Base-by-base conservation (phyloP, 2,329 filamentous ascomycete species). In the Venturia carpophila region DNA sequence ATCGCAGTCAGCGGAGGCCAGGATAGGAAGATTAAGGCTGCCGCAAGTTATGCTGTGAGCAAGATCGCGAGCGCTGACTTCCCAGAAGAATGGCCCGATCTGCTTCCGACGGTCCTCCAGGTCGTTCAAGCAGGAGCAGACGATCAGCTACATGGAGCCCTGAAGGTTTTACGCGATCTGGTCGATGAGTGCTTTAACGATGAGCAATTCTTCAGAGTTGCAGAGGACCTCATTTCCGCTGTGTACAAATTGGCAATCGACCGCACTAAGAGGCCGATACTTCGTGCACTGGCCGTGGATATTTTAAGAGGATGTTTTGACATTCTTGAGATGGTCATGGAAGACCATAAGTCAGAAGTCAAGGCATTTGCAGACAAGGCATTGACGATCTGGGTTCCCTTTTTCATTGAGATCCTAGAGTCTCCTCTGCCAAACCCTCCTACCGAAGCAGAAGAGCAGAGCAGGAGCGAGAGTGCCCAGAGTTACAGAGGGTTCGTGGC, bases 31-130 rank as follows among this genome's bases (percentile, higher is more conserved):
- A 87, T 97, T 73, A 94, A 94, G 79, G 84, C 87, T 65, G 87
- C 89, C n/a, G 91, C 93, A 63, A 95, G 92, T 81, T 91, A 87
- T 70, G 86, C 89, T 5, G 91, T 97, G 68, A 93, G 92, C 80
- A 97, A 96, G 79, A 96, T 99, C 70, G 94, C 94, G 65, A 89
- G 87, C 68, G 85, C 88, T 72, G 94, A 99, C 79, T 97, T 96
- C 73, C 94, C 94, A 64, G 91, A 97, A 67, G 84, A 92, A 71
- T 99, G 94, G 94, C 91, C 92, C n/a, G 84, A 85, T 69, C 84
- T 99, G 55, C 85, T 99, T 39, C 90, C 91, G 27, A 84, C 86
- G 42, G 82, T 97, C 52, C 84, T 99, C 67, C 84, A 84, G 55
- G 82, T 92, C 62, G 90, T 97, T 71, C 85, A 88, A 64, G 84